Percentiles rank a stretch among this genome's conserved stretches.
Evolutionary conservation across 768 basidiomycete species (phyloP).

Genomic region (Suillus fuscotomentosus): DNA sequence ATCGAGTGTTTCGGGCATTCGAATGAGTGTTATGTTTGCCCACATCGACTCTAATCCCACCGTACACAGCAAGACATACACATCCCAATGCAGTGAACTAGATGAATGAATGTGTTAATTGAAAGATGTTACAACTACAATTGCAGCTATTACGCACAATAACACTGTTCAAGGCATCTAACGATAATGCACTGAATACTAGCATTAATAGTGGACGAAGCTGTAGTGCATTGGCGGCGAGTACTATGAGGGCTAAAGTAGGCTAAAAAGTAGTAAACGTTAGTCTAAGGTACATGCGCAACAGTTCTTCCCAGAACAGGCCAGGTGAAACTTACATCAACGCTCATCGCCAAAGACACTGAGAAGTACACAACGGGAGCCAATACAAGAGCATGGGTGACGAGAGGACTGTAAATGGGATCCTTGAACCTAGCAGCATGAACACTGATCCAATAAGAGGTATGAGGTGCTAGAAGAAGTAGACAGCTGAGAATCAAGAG

Average conservation of each 20-base stretch:
- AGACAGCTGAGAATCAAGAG: constrained; percentile 36
- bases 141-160: constrained; percentile 16
- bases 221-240: constrained; percentile 28
- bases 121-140: not conserved
- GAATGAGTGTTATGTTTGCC: not conserved
- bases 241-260: constrained; percentile 21
- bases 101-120: not conserved
- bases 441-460: constrained; percentile 66
- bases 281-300: not conserved
- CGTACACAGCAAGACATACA: constrained; percentile 14
- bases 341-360: constrained; percentile 42
- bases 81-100: constrained; percentile 27
- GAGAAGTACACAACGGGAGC: constrained; percentile 55
- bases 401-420: constrained; percentile 55
- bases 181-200: constrained; percentile 13
- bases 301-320: not conserved
- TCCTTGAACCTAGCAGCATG: constrained; percentile 54
- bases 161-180: constrained; percentile 20
- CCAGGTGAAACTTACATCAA: constrained; percentile 34
- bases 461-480: constrained; percentile 51
- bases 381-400: constrained; percentile 56
- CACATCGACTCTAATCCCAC: constrained; percentile 1
- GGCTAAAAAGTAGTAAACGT: constrained; percentile 10
- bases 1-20: not conserved
- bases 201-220: constrained; percentile 20